Conservation (phyloP, 2,329 filamentous ascomycete species). For the Sporothrix schenckii region DNA sequence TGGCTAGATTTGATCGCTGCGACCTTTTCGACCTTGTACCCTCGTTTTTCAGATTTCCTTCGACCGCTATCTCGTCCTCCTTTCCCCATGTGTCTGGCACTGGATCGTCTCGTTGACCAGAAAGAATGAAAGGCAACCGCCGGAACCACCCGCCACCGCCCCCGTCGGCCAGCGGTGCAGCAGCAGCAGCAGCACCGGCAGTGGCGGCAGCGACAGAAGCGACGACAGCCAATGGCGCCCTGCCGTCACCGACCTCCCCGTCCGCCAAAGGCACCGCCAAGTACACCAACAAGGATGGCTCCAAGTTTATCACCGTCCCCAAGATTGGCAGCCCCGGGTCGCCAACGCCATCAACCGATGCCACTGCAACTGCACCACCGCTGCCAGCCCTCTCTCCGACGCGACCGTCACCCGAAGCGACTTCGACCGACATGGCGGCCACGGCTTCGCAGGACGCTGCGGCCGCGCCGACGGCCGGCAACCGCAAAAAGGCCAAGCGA, state of each 20-base stretch:
- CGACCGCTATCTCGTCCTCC: background rate
- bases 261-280: conserved; percentile 59
- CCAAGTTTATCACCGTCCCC: conserved; percentile 68
- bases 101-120: conserved; percentile 10
- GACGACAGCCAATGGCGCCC: conserved; percentile 17
- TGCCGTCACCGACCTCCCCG: conserved; percentile 52
- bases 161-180: conserved; percentile 1
- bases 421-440: conserved; percentile 23
- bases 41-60: too few relatives aligned
- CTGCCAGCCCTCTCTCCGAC: conserved; percentile 1
- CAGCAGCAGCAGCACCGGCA: background rate
- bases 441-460: background rate
- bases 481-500: conserved; percentile 94
- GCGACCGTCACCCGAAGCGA: conserved; percentile 9
- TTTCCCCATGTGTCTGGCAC: conserved; percentile 30
- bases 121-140: conserved; percentile 44
- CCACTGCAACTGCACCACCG: conserved; percentile 44
- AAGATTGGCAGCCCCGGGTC: conserved; percentile 54
- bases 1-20: too few relatives aligned
- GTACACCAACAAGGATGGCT: conserved; percentile 69
- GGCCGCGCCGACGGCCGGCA: conserved; percentile 54
- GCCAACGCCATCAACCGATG: conserved; percentile 49
- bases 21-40: background rate
- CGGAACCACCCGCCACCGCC: conserved; percentile 40
- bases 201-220: conserved; percentile 5